Evolutionary conservation across 2,329 filamentous ascomycete species (phyloP).

Genomic region (Penicillium sclerotigenum): DNA sequence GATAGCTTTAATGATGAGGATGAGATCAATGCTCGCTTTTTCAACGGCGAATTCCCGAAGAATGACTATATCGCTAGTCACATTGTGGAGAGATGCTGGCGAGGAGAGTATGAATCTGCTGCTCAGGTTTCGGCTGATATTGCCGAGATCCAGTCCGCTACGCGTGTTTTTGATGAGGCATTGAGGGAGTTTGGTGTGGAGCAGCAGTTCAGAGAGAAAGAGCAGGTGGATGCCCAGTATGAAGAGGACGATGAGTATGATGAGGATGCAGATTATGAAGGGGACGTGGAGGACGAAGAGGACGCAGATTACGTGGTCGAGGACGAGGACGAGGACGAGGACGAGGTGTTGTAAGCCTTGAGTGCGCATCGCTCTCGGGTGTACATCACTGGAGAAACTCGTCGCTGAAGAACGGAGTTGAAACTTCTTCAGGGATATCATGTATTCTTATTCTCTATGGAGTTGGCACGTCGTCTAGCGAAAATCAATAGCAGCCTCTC

Average conservation of each 20-base stretch:
- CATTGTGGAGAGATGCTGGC: slow-evolving; percentile 20
- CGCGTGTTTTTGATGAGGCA: background rate
- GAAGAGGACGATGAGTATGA: background rate
- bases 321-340: background rate
- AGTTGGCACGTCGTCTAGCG: background rate
- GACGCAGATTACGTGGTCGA: too few species aligned
- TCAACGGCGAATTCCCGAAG: slow-evolving; percentile 5
- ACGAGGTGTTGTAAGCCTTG: background rate
- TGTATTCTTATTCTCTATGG: slow-evolving; percentile 5
- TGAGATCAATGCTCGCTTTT: background rate
- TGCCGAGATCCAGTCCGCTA: background rate
- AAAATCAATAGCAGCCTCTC: background rate
- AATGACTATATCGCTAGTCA: slow-evolving; percentile 10
- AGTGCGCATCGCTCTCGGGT: background rate
- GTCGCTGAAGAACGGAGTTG: background rate
- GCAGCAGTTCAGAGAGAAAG: too few species aligned
- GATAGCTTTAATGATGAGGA: slow-evolving; percentile 7
- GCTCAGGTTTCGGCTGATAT: slow-evolving; percentile 9
- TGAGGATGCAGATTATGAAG: too few species aligned
- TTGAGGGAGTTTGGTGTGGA: background rate
- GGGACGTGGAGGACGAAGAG: background rate
- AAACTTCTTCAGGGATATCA: background rate
- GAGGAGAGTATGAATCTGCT: slow-evolving; percentile 11
- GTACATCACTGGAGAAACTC: background rate
- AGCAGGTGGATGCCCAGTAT: too few species aligned